A percentile compares a stretch with the other conserved stretches of the same genome.
Evolutionary conservation across 2,329 filamentous ascomycete genomes (phyloP).

Genomic region (Scleromitrula shiraiana): DNA sequence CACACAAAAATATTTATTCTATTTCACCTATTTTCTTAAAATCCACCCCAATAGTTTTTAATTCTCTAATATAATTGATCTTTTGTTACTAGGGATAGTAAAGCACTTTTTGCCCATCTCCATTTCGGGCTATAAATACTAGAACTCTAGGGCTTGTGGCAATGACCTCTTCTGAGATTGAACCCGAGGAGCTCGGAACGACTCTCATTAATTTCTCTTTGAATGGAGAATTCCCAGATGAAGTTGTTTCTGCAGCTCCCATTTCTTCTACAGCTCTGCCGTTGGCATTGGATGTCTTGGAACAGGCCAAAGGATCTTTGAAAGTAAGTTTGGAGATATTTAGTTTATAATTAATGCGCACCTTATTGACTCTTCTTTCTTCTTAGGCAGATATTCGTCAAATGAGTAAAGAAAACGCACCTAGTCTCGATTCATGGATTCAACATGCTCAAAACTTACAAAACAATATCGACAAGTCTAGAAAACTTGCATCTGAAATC

Average conservation of each 20-base stretch:
- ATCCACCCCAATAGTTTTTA: no score
- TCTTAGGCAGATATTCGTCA: constrained; percentile 53
- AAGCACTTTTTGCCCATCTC: no score
- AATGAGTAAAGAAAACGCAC: constrained; percentile 68
- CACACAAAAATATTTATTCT: no score
- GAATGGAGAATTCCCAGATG: constrained; percentile 39
- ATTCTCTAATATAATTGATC: no score
- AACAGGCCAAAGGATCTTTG: constrained; percentile 36
- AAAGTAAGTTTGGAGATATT: constrained; percentile 33
- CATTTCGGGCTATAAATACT: not conserved
- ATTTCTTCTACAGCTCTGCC: constrained; percentile 30
- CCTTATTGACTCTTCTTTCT: no score
- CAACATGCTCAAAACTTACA: constrained; percentile 76
- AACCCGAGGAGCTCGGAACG: constrained; percentile 37
- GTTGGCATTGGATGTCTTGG: constrained; percentile 35
- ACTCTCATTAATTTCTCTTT: constrained; percentile 57
- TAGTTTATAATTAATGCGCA: no score
- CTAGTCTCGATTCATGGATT: constrained; percentile 81
- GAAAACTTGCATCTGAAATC: constrained; percentile 72
- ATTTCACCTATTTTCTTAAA: no score
- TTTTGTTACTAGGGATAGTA: no score
- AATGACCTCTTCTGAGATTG: constrained; percentile 11
- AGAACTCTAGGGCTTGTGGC: no score
- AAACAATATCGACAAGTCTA: constrained; percentile 74
- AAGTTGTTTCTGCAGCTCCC: constrained; percentile 30